phyloP scores from a whole-genome alignment of 495 filamentous ascomycete genomes.

The Xylaria grammica region DNA sequence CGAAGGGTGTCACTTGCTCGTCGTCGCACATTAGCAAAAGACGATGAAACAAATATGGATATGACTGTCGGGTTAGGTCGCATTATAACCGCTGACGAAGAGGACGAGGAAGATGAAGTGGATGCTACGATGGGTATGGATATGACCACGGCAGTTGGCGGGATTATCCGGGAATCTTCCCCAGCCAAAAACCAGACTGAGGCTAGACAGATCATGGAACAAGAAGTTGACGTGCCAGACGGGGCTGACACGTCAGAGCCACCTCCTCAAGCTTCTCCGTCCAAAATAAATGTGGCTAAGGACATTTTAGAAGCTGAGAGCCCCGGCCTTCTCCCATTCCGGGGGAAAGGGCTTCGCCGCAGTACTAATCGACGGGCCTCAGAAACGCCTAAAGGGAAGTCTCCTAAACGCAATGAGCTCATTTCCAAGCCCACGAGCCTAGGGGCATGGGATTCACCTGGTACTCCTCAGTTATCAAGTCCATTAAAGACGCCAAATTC shows the following conservation, averaged over 20 bases:
- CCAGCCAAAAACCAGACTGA: slow-evolving; percentile 48
- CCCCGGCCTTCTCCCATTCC: slow-evolving; percentile 61
- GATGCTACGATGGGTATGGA: slow-evolving; percentile 64
- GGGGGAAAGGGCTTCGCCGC: slow-evolving; percentile 59
- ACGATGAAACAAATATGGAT: slow-evolving; percentile 63
- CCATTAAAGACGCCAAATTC: slow-evolving; percentile 58
- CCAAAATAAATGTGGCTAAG: slow-evolving; percentile 44
- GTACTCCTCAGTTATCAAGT: slow-evolving; percentile 55
- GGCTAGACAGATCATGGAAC: slow-evolving; percentile 65
- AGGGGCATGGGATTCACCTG: slow-evolving; percentile 58
- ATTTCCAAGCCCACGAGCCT: slow-evolving; percentile 56
- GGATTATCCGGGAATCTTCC: slow-evolving; percentile 50
- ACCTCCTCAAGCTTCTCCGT: slow-evolving; percentile 41
- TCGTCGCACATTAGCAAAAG: slow-evolving; percentile 36
- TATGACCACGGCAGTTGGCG: slow-evolving; percentile 62
- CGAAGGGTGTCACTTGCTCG: slow-evolving; percentile 29
- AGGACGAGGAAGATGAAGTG: slow-evolving; percentile 47
- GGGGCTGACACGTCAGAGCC: slow-evolving; percentile 61
- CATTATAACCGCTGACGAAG: slow-evolving; percentile 57
- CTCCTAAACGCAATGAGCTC: slow-evolving; percentile 37
- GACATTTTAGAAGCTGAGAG: slow-evolving; percentile 65
- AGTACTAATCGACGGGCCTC: slow-evolving; percentile 50
- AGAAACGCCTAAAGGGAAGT: slow-evolving; percentile 45
- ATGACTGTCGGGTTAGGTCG: slow-evolving; percentile 75
- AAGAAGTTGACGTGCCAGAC: slow-evolving; percentile 59